A percentile compares a stretch with the other conserved stretches of the same genome.
Evolutionary conservation across 495 filamentous ascomycete genomes (phyloP).

Genomic region (Staphylotrichum longicolle): DNA sequence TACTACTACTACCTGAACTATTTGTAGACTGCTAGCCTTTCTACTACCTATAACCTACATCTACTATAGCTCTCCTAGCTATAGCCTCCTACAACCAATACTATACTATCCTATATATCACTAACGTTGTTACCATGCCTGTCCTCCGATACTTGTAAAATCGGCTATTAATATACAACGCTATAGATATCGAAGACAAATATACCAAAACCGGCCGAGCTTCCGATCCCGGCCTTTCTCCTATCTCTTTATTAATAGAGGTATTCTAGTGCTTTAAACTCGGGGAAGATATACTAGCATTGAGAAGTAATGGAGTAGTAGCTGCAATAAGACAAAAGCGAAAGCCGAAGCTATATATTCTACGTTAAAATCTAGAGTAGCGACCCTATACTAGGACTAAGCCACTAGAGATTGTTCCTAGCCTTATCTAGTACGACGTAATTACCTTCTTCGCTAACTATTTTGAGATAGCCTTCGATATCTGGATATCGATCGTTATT

Average conservation of each 20-base stretch:
- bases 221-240: neutral
- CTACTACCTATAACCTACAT: too few relatives aligned
- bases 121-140: too few relatives aligned
- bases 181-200: conserved; percentile 5
- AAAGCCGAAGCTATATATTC: conserved; percentile 3
- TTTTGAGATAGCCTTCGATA: neutral
- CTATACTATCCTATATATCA: too few relatives aligned
- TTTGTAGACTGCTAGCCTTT: too few relatives aligned
- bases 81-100: too few relatives aligned
- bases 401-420: neutral
- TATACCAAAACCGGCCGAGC: neutral
- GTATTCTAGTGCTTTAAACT: neutral
- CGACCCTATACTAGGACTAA: conserved; percentile 5
- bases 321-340: conserved; percentile 1
- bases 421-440: neutral
- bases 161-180: conserved; percentile 2
- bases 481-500: conserved; percentile 1
- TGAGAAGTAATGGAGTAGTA: conserved; percentile 1
- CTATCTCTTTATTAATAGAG: neutral
- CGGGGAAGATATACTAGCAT: neutral
- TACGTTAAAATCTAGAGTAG: neutral
- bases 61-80: too few relatives aligned
- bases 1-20: too few relatives aligned
- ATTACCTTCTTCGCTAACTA: conserved; percentile 7
- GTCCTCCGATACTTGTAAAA: too few relatives aligned